Evolutionary conservation across 345 rosid genomes (phyloP), one percentile per base, ranked within the genome.

Genomic region (Gossypium bickii): DNA sequence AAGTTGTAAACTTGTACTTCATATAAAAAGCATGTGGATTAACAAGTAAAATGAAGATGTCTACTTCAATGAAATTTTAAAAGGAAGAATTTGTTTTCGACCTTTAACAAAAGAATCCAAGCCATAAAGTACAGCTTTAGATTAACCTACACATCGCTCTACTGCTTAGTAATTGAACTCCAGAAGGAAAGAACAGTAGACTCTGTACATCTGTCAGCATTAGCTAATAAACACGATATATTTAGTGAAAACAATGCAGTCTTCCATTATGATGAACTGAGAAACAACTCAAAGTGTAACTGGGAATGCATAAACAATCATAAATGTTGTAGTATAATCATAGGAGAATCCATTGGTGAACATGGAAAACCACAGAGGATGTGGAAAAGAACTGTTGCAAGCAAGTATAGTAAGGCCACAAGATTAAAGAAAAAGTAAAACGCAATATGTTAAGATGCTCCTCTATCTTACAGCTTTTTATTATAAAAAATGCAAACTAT

Each of bases 31-130:
- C 8, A 44, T 22, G 12, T 45, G 47, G 29, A 67, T 6, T 24
- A 67, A 67, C 56, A 67, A 67, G 71, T 13, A 67, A 66, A 67
- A 22, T 7, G 12, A 67, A 24, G 71, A 22, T 47, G 41, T 67
- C 34, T 45, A 67, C 56, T 67, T 47, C n/a, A 0, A 12, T 47
- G 41, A n/a, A 45, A 47, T 45, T 67, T 67, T 67, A 67, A 16
- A 67, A 52, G 71, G 55, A 7, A 16, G 6, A 55, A 24, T 4
- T 67, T 67, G 56, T 67, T 67, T 22, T 47, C 56, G 48, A 47
- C 0, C 71, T 67, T 67, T 7, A n/a, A 55, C 41, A 45, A n/a
- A 47, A 67, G 56, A 47, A 22, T 22, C 55, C 18, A 47, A 47
- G 29, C 41, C 29, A 24, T 48, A 2, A 24, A 67, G 20, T 67